Conservation (phyloP, 495 filamentous ascomycete species). For the Chaetomium fimeti region DNA sequence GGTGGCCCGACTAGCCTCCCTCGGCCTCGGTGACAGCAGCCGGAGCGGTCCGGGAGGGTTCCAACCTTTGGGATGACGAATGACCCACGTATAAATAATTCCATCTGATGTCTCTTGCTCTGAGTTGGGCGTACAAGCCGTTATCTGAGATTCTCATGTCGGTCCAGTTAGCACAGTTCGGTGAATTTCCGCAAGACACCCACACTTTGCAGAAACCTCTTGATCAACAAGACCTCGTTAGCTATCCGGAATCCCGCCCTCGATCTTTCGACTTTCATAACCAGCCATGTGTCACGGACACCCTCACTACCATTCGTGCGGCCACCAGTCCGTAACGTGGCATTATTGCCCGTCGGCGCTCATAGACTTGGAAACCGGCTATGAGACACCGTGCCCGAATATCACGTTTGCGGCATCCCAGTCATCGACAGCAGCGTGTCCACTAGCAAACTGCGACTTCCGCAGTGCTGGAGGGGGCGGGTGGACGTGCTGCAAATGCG, state of each 20-base stretch:
- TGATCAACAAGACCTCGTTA: neutral
- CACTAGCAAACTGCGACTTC: slow-evolving; percentile 45
- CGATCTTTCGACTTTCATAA: neutral
- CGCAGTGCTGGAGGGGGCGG: slow-evolving; percentile 36
- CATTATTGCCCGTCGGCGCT: slow-evolving; percentile 45
- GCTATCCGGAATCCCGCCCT: neutral
- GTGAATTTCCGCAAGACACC: neutral
- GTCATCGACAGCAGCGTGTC: slow-evolving; percentile 39
- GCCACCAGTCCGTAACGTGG: slow-evolving; percentile 46
- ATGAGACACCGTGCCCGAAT: slow-evolving; percentile 44
- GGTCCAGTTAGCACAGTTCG: neutral
- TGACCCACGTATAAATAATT: slow-evolving; percentile 3
- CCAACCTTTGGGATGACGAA: neutral
- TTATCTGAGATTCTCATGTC: neutral
- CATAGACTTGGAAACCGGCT: slow-evolving; percentile 44
- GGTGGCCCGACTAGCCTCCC: neutral
- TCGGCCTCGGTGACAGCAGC: slow-evolving; percentile 2
- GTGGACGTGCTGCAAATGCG: slow-evolving; percentile 47
- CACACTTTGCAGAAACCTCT: too few species aligned
- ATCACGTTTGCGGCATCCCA: slow-evolving; percentile 41
- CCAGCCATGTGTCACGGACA: slow-evolving; percentile 47
- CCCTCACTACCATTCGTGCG: slow-evolving; percentile 44
- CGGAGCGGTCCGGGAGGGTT: neutral
- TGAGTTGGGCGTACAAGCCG: slow-evolving; percentile 3
- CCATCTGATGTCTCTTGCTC: slow-evolving; percentile 8